A percentile compares a stretch with the other conserved stretches of the same genome.
Evolutionary conservation across 2,329 filamentous ascomycete species (phyloP).

Genomic region (Alternaria dauci): DNA sequence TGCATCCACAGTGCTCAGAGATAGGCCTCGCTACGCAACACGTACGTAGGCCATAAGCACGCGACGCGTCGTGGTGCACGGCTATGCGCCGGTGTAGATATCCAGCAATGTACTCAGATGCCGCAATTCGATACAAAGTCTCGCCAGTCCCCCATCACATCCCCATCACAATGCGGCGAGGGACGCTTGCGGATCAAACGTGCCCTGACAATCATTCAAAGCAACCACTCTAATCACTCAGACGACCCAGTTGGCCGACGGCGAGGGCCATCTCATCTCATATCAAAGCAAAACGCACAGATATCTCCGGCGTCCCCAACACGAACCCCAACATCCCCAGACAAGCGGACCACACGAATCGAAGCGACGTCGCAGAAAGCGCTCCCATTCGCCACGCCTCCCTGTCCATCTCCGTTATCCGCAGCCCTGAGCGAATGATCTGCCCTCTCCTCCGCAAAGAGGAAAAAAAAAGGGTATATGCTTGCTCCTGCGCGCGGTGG

Average conservation of each 20-base stretch:
- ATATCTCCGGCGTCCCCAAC: not conserved
- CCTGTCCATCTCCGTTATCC: not conserved
- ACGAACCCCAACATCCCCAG: not conserved
- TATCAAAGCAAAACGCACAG: not conserved
- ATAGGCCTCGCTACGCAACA: not conserved
- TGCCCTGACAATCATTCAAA: not conserved
- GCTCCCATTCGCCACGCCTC: not conserved
- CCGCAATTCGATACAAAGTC: not conserved
- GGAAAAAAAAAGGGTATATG: not conserved
- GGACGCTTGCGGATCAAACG: not conserved
- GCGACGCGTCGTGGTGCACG: not conserved
- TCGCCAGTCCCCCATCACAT: not conserved
- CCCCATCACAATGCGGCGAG: not conserved
- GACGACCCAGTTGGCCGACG: not conserved
- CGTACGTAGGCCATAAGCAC: not conserved
- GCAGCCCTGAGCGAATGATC: not conserved
- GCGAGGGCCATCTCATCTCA: not conserved
- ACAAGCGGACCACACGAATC: not conserved
- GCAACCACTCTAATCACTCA: not conserved
- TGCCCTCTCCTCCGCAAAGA: not conserved
- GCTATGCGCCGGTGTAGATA: not conserved
- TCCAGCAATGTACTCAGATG: conserved; percentile 19
- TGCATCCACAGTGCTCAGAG: not conserved
- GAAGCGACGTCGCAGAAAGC: too few relatives aligned
- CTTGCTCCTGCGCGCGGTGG: not conserved